Evolutionary conservation across 2,329 filamentous ascomycete species (phyloP).

Genomic region (Westerdykella sp.): DNA sequence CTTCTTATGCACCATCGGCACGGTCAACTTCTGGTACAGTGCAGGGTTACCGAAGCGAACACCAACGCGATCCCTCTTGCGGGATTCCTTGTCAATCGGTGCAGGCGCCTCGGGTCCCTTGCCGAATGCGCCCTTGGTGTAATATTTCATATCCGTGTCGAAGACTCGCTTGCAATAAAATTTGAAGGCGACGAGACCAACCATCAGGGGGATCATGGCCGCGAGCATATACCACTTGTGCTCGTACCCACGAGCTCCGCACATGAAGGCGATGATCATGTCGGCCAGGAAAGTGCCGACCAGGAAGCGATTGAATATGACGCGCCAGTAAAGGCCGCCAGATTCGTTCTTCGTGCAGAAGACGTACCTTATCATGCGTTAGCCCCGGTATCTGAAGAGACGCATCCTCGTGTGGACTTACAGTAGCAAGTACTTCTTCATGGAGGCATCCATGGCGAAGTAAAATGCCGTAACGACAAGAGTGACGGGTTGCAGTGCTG

Average conservation of each 20-base stretch:
- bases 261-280: slow-evolving; percentile 67
- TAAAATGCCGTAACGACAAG: slow-evolving; percentile 83
- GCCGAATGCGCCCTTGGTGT: slow-evolving; percentile 57
- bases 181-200: slow-evolving; percentile 80
- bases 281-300: slow-evolving; percentile 76
- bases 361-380: slow-evolving; percentile 51
- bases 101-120: slow-evolving; percentile 43
- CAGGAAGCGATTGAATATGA: slow-evolving; percentile 86
- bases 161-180: slow-evolving; percentile 70
- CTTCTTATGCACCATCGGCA: slow-evolving; percentile 91
- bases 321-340: slow-evolving; percentile 85
- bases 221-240: slow-evolving; percentile 55
- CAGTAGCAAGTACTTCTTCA: slow-evolving; percentile 92
- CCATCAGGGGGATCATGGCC: slow-evolving; percentile 65
- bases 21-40: slow-evolving; percentile 81
- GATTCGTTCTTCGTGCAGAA: slow-evolving; percentile 97
- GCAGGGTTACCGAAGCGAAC: slow-evolving; percentile 85
- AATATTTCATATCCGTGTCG: slow-evolving; percentile 75
- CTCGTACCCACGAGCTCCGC: slow-evolving; percentile 57
- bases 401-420: slow-evolving; percentile 35
- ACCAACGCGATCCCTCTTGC: slow-evolving; percentile 60
- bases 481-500: slow-evolving; percentile 78
- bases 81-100: slow-evolving; percentile 38
- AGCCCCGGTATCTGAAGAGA: slow-evolving; percentile 1
- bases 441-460: slow-evolving; percentile 76